phyloP scores from a whole-genome alignment of 78 protist genomes.

The Guillardia theta region DNA sequence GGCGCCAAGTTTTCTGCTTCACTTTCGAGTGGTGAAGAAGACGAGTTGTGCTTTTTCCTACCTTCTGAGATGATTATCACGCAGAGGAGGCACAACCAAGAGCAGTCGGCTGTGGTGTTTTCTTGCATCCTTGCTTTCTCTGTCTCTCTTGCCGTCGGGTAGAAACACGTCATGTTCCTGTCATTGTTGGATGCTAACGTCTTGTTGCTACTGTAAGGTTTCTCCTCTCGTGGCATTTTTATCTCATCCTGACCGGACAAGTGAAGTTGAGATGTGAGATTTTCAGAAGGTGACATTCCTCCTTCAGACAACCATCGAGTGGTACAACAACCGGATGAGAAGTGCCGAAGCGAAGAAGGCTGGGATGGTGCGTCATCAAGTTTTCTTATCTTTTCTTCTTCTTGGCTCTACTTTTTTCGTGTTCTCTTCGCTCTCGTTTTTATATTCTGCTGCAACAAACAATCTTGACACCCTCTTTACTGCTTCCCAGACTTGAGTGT shows the following conservation, averaged over 20 bases:
- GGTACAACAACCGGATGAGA: neutral
- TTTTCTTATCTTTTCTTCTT: neutral
- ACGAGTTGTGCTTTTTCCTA: too few relatives aligned
- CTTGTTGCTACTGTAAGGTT: neutral
- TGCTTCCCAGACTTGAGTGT: neutral
- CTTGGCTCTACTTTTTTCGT: neutral
- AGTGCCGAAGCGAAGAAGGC: neutral
- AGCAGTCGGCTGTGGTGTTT: neutral
- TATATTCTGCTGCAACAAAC: neutral
- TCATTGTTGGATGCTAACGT: neutral
- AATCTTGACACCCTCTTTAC: neutral
- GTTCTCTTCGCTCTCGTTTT: neutral
- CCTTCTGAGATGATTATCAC: too few relatives aligned
- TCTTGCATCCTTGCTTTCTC: neutral
- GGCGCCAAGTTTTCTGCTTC: neutral
- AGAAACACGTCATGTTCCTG: neutral
- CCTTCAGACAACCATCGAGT: constrained; percentile 39
- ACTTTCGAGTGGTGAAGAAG: too few relatives aligned
- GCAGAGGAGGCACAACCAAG: neutral
- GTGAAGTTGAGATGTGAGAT: too few relatives aligned
- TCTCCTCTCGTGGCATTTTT: neutral
- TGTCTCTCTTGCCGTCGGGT: neutral
- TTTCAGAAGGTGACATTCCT: too few relatives aligned
- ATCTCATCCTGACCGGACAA: neutral
- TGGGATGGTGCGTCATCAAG: neutral